Conservation (phyloP, 2,329 filamentous ascomycete genomes). For the Aspergillus fijiensis region DNA sequence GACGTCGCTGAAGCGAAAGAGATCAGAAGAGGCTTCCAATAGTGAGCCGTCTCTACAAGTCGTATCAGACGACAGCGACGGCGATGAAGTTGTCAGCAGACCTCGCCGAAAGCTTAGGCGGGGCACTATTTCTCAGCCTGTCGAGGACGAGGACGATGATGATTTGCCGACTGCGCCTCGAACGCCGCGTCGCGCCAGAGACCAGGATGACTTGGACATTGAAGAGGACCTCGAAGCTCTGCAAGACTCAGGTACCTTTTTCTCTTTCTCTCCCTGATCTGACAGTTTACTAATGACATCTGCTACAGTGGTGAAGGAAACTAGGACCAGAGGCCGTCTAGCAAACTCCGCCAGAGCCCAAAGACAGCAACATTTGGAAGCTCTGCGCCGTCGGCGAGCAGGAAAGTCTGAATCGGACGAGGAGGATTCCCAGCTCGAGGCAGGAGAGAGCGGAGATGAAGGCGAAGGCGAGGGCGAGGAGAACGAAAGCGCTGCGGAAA, state of each 20-base stretch:
- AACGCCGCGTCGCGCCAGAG: slow-evolving; percentile 24
- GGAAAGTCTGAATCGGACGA: slow-evolving; percentile 37
- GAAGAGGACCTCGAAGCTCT: slow-evolving; percentile 48
- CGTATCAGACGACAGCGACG: slow-evolving; percentile 27
- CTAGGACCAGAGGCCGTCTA: slow-evolving; percentile 42
- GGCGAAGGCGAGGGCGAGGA: slow-evolving; percentile 18
- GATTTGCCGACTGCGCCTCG: slow-evolving; percentile 14
- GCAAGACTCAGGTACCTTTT: slow-evolving; percentile 41
- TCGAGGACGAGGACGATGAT: slow-evolving; percentile 25
- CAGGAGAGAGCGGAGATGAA: slow-evolving; percentile 23
- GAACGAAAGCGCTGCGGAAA: slow-evolving; percentile 16
- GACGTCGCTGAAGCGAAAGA: slow-evolving; percentile 19
- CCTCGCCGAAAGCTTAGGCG: slow-evolving; percentile 31
- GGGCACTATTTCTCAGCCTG: slow-evolving; percentile 24
- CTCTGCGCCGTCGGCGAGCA: slow-evolving; percentile 44
- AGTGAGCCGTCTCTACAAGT: background rate
- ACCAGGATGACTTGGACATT: slow-evolving; percentile 43
- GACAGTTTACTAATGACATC: background rate
- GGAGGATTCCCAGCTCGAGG: slow-evolving; percentile 23
- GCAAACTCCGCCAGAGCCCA: slow-evolving; percentile 42
- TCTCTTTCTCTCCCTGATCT: background rate
- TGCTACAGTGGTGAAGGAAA: slow-evolving; percentile 34
- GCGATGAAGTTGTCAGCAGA: slow-evolving; percentile 26
- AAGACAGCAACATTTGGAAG: slow-evolving; percentile 43
- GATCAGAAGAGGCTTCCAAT: slow-evolving; percentile 11